These are phyloP conservation scores for Sugiyamaella xylanicola DNA, from an alignment of 1,139 yeast species.

Conservation along the genomic window DNA sequence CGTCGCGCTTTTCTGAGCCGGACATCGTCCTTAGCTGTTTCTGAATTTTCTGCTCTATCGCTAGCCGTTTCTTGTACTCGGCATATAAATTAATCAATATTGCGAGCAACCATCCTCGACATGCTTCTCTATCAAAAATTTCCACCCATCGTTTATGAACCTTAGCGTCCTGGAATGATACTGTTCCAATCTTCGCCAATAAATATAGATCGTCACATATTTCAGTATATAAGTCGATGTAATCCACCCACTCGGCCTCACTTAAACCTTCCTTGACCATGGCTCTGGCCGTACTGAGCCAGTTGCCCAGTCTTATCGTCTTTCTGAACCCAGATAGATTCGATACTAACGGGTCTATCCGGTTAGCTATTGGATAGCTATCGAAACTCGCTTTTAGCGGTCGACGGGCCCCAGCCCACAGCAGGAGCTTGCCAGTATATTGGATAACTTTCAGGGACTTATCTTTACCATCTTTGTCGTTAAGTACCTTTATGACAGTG, in stretches of 20 bases:
- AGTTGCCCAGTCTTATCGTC: conserved; percentile 40
- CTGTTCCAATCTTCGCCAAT: conserved; percentile 36
- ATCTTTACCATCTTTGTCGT: conserved; percentile 39
- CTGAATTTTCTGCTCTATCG: conserved; percentile 2
- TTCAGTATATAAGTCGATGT: conserved; percentile 37
- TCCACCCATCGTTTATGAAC: conserved; percentile 23
- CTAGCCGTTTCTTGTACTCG: conserved; percentile 24
- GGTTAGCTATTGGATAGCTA: conserved; percentile 20
- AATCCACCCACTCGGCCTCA: conserved; percentile 22
- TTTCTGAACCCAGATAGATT: conserved; percentile 40
- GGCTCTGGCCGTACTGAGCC: conserved; percentile 33
- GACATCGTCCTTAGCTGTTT: not conserved
- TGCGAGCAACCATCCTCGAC: conserved; percentile 36
- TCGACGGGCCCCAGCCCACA: conserved; percentile 27
- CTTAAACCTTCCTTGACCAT: conserved; percentile 19
- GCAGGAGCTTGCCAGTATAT: conserved; percentile 35
- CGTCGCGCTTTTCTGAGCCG: not conserved
- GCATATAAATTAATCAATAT: conserved; percentile 31
- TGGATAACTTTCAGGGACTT: conserved; percentile 39
- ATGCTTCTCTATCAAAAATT: conserved; percentile 35
- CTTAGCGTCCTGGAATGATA: conserved; percentile 19
- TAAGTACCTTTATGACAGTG: conserved; percentile 29
- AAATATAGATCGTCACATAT: conserved; percentile 40
- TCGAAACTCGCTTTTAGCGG: conserved; percentile 16
- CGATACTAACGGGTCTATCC: conserved; percentile 33